Evolutionary conservation across 345 rosid species (phyloP).

Genomic region (Populus ilicifolia): DNA sequence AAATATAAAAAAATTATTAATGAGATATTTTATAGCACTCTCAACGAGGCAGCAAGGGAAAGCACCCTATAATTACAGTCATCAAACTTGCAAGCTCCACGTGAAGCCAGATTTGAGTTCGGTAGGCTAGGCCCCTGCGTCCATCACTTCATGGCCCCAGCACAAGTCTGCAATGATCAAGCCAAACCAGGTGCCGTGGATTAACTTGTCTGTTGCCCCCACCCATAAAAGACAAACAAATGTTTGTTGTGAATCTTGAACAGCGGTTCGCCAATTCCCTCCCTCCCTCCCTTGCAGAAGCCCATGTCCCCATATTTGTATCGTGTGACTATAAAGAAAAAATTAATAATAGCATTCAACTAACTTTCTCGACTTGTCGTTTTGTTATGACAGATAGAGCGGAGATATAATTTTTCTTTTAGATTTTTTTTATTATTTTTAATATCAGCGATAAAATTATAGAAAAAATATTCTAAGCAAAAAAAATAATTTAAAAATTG

Average conservation of each 20-base stretch:
- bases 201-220: background rate
- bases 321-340: background rate
- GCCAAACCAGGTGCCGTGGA: background rate
- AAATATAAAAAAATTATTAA: no score
- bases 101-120: background rate
- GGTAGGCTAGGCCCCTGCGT: background rate
- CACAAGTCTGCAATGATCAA: background rate
- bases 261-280: background rate
- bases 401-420: no score
- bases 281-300: background rate
- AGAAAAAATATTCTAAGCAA: no score
- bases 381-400: background rate
- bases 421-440: no score
- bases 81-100: background rate
- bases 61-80: background rate
- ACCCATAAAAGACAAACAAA: background rate
- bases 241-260: background rate
- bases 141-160: background rate
- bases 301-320: background rate
- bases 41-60: no score
- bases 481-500: no score
- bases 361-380: background rate
- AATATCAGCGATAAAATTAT: no score
- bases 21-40: no score
- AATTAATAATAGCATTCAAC: background rate